These are phyloP conservation scores for Yamadazyma siamensis DNA, from an alignment of 1,139 yeast genomes.

Conservation along the genomic window DNA sequence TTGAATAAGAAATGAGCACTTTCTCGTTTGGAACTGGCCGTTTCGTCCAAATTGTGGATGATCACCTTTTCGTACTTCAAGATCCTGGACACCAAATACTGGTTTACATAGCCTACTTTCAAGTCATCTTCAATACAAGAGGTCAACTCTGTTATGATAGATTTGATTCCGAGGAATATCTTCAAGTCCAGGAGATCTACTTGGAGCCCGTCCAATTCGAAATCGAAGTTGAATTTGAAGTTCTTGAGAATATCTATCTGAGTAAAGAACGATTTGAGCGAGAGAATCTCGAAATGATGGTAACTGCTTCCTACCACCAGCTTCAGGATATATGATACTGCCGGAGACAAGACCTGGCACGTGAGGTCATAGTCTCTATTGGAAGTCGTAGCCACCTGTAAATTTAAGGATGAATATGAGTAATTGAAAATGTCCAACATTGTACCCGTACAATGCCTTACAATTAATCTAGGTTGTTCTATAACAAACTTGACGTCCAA, in stretches of 20 bases:
- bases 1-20: conserved; percentile 18
- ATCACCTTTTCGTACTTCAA: conserved; percentile 12
- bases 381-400: conserved; percentile 34
- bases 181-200: conserved; percentile 31
- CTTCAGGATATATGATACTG: conserved; percentile 29
- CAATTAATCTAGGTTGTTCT: conserved; percentile 42
- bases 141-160: conserved; percentile 25
- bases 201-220: conserved; percentile 20
- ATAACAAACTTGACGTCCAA: conserved; percentile 39
- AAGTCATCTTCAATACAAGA: conserved; percentile 24
- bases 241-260: conserved; percentile 28
- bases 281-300: conserved; percentile 18
- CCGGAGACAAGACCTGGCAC: conserved; percentile 35
- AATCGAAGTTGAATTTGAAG: conserved; percentile 22
- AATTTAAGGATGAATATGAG: conserved; percentile 36
- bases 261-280: conserved; percentile 20
- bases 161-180: conserved; percentile 30
- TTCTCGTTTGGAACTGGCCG: background rate
- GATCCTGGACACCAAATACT: conserved; percentile 25
- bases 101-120: conserved; percentile 28
- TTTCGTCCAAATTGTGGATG: conserved; percentile 1
- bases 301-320: conserved; percentile 3
- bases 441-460: conserved; percentile 26
- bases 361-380: conserved; percentile 34
- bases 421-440: conserved; percentile 29